Conservation (phyloP, 2,329 filamentous ascomycete species). For the Neofusicoccum parvum region DNA sequence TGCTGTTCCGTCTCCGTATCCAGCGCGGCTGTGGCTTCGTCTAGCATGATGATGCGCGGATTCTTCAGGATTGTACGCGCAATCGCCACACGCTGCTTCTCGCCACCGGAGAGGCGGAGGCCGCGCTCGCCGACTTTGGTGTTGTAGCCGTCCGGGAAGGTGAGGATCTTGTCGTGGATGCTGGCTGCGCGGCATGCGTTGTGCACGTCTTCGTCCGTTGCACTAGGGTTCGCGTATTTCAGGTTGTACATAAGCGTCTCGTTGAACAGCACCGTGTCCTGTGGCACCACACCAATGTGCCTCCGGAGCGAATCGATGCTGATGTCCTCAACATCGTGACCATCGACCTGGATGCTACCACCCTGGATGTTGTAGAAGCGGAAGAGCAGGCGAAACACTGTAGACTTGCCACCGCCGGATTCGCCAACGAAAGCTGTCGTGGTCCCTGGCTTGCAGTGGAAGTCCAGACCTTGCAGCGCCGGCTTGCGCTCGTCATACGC, state of each 20-base stretch:
- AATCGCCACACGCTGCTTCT: slow-evolving; percentile 92
- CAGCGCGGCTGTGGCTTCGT: slow-evolving; percentile 89
- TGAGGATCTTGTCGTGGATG: slow-evolving; percentile 89
- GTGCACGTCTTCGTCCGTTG: slow-evolving; percentile 79
- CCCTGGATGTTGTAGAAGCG: slow-evolving; percentile 88
- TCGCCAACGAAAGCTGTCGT: slow-evolving; percentile 96
- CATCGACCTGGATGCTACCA: slow-evolving; percentile 83
- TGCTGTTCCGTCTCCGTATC: slow-evolving; percentile 92
- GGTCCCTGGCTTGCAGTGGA: slow-evolving; percentile 84
- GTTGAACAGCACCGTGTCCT: slow-evolving; percentile 95
- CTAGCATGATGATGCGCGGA: slow-evolving; percentile 86
- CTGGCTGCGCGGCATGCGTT: slow-evolving; percentile 82
- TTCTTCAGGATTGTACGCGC: slow-evolving; percentile 91
- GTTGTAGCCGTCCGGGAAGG: slow-evolving; percentile 83
- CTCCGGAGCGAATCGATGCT: slow-evolving; percentile 91
- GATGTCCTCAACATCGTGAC: slow-evolving; percentile 77
- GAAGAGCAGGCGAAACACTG: slow-evolving; percentile 92
- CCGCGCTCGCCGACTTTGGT: slow-evolving; percentile 92
- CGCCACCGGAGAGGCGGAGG: slow-evolving; percentile 81
- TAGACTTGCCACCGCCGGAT: slow-evolving; percentile 96
- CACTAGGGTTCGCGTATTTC: slow-evolving; percentile 80
- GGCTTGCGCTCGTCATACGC: slow-evolving; percentile 85
- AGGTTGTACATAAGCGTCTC: slow-evolving; percentile 95
- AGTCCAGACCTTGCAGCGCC: slow-evolving; percentile 79
- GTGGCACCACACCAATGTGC: slow-evolving; percentile 93